A percentile compares a stretch with the other conserved stretches of the same genome.
These are phyloP conservation scores for Xenoacremonium recifei DNA, from an alignment of 2,329 filamentous ascomycete species.

Conservation along the genomic window DNA sequence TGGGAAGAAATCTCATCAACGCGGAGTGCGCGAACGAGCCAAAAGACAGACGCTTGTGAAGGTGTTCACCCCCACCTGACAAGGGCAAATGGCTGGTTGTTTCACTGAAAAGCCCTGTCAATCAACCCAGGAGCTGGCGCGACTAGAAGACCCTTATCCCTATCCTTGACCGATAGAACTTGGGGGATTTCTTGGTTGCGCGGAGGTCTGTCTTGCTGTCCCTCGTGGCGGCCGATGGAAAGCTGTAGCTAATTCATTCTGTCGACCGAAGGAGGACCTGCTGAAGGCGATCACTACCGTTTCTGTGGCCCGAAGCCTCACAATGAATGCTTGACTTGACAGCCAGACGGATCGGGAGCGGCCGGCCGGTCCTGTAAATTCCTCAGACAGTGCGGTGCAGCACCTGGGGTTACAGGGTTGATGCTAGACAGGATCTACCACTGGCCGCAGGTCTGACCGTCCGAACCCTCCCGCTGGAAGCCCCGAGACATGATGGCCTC, in stretches of 20 bases:
- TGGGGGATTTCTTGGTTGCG: not conserved
- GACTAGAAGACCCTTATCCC: slow-evolving; percentile 11
- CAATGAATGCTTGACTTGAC: slow-evolving; percentile 6
- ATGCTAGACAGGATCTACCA: not conserved
- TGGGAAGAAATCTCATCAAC: too few species aligned
- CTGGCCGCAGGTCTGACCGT: too few species aligned
- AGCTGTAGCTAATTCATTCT: slow-evolving; percentile 16
- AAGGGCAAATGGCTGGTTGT: too few species aligned
- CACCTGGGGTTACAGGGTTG: not conserved
- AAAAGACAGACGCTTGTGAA: too few species aligned
- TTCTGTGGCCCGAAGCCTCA: slow-evolving; percentile 9
- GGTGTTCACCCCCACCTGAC: not conserved
- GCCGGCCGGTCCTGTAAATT: slow-evolving; percentile 21
- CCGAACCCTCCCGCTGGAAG: not conserved
- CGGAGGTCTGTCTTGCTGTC: too few species aligned
- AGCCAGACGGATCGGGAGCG: slow-evolving; percentile 21
- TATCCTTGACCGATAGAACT: slow-evolving; percentile 21
- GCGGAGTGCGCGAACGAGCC: too few species aligned
- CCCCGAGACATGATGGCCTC: not conserved
- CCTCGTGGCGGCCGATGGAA: slow-evolving; percentile 22
- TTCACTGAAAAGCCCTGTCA: slow-evolving; percentile 11
- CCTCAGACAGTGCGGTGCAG: slow-evolving; percentile 12
- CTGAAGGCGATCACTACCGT: slow-evolving; percentile 21
- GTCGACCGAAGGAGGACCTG: slow-evolving; percentile 16
- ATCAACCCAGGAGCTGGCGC: slow-evolving; percentile 10